Base-by-base conservation (phyloP, 2,329 filamentous ascomycete species). In the Aspergillus melleus region DNA sequence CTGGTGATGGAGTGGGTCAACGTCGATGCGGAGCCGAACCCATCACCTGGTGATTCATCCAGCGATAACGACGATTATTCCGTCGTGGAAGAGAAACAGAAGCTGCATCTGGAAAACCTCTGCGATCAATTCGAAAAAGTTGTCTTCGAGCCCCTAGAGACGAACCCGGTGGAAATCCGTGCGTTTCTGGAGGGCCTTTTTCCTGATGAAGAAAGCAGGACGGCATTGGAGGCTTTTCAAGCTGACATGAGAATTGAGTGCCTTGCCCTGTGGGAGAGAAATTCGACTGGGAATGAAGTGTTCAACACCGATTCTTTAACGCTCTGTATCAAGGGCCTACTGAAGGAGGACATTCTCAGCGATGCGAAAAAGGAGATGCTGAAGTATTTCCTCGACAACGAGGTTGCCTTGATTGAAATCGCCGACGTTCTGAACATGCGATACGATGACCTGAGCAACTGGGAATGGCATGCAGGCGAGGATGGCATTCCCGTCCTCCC, bases 351-450 rank as follows among this genome's bases (percentile, higher is more conserved):
- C 51, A 70, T 79, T 42, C 71, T 80, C 20, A 77, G 74, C 42
- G 77, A 80, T 42, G 77, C 77, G 52, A 80, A 80, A 63, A 73
- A 76, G 46, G 71, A 70, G 22, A 73, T 75, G 8, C 66, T 80
- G 24, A 69, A 71, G 36, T 76, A 77, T 22, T 78, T 80, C 52
- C 65, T 78, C 22, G 63, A 72, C 55, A 79, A 73, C 60, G 64
- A 72, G 1, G 70, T 76, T 0, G 76, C 77, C 12, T 69, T 80
- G 39, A 68, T 69, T 6, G 78, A 81, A 65, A 79, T 81, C 44
- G 72, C 72, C 1, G 77, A 80, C 59, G 77, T 80, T 1, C 57
- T 80, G 36, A 80, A 80, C 62, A 76, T 81, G 68, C 72, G 78
- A 50, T 77, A 74, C 57, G 72, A 73, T 0, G 76, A 76, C 50